phyloP scores from a whole-genome alignment of 1,284 basidiomycete species.

The Naganishia sp. region DNA sequence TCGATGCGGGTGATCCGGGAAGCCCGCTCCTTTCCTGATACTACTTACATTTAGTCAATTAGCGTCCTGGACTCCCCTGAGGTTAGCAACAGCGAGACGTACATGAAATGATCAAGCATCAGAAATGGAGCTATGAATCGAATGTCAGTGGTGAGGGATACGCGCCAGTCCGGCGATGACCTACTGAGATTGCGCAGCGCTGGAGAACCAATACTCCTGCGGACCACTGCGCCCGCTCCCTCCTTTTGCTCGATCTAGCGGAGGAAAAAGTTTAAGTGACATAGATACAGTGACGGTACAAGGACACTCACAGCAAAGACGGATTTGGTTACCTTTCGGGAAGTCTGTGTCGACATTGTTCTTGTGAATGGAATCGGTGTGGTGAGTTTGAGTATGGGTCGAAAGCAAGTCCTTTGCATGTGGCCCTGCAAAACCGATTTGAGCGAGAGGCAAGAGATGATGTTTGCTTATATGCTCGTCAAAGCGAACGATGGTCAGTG shows the following conservation, averaged over 20 bases:
- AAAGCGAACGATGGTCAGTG: not conserved
- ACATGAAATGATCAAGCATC: constrained; percentile 58
- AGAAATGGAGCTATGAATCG: constrained; percentile 68
- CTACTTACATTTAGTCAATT: constrained; percentile 43
- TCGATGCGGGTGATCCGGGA: constrained; percentile 70
- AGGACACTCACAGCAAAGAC: constrained; percentile 55
- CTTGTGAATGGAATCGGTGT: not conserved
- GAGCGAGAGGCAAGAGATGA: not conserved
- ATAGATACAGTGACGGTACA: not conserved
- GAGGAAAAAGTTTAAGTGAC: not conserved
- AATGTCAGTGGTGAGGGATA: not conserved
- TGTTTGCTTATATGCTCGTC: not conserved
- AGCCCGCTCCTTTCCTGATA: constrained; percentile 58
- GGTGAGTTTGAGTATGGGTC: not conserved
- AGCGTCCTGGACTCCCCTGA: not conserved
- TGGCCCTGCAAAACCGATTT: not conserved
- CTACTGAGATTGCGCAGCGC: constrained; percentile 67
- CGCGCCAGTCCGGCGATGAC: not conserved
- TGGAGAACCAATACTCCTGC: constrained; percentile 80
- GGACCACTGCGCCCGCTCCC: constrained; percentile 84
- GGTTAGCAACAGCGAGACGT: not conserved
- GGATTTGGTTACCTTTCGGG: constrained; percentile 62
- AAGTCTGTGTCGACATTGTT: constrained; percentile 10
- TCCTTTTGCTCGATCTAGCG: constrained; percentile 70
- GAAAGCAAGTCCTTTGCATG: not conserved